Percentiles rank a stretch among this genome's conserved stretches.
Evolutionary conservation across 2,329 filamentous ascomycete genomes (phyloP).

Genomic region (Mycocentrospora acerina): DNA sequence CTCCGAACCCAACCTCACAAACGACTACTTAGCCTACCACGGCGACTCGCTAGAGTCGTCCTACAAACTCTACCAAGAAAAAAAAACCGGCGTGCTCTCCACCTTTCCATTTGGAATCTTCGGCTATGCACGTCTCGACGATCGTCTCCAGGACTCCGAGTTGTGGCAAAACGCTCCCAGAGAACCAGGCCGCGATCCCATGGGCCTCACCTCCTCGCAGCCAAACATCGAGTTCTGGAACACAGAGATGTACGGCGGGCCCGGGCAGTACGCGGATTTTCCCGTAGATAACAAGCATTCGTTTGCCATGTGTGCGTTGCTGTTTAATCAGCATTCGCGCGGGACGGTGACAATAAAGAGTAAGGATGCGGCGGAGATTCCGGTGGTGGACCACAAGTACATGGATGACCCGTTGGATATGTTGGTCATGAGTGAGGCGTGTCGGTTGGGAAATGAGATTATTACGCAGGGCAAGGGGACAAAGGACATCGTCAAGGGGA

Average conservation of each 20-base stretch:
- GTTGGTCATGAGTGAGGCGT: constrained; percentile 61
- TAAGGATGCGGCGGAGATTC: constrained; percentile 53
- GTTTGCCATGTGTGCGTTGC: constrained; percentile 60
- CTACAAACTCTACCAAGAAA: constrained; percentile 58
- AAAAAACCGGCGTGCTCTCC: constrained; percentile 60
- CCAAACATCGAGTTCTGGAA: constrained; percentile 65
- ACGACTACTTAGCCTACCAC: constrained; percentile 60
- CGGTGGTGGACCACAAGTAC: constrained; percentile 61
- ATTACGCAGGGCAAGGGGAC: constrained; percentile 60
- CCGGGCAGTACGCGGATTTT: constrained; percentile 58
- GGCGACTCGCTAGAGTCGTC: constrained; percentile 53
- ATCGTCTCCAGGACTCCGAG: constrained; percentile 56
- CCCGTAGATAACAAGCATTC: constrained; percentile 56
- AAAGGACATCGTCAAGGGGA: constrained; percentile 60
- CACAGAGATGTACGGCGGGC: constrained; percentile 63
- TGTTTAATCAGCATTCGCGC: constrained; percentile 60
- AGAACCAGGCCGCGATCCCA: constrained; percentile 56
- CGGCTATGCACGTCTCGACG: constrained; percentile 62
- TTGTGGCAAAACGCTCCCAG: constrained; percentile 57
- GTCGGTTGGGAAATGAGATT: constrained; percentile 61
- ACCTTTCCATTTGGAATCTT: constrained; percentile 65
- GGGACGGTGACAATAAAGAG: constrained; percentile 57
- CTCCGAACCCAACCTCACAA: constrained; percentile 56
- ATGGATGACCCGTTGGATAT: constrained; percentile 60
- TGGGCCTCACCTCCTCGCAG: constrained; percentile 59